phyloP scores from a whole-genome alignment of 768 basidiomycete genomes.

The Hypholoma fasciculare region DNA sequence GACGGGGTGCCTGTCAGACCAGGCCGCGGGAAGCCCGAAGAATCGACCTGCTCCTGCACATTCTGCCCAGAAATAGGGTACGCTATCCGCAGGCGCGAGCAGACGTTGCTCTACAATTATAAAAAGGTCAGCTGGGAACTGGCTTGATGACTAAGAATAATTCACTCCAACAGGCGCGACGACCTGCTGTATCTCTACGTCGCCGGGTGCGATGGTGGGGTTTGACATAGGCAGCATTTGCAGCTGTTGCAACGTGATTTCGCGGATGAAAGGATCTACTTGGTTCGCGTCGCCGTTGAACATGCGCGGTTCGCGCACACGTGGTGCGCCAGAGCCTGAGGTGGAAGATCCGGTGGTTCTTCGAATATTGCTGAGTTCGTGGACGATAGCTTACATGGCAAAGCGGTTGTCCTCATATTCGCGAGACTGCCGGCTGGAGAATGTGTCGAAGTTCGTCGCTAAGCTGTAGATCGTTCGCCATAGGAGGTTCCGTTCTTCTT shows the following conservation, averaged over 20 bases:
- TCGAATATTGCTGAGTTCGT: neutral
- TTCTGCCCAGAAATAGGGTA: constrained; percentile 68
- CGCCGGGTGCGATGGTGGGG: constrained; percentile 71
- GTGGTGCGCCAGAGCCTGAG: too few relatives aligned
- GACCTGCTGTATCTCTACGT: constrained; percentile 90
- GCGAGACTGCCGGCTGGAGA: neutral
- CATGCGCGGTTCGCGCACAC: too few relatives aligned
- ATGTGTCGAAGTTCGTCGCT: neutral
- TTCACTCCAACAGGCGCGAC: constrained; percentile 85
- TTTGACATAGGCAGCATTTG: constrained; percentile 99
- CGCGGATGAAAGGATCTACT: too few relatives aligned
- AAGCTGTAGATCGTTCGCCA: neutral
- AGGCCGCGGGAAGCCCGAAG: constrained; percentile 85
- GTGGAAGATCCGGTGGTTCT: too few relatives aligned
- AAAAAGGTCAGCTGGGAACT: constrained; percentile 2
- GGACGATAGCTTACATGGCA: neutral
- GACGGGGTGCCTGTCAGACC: constrained; percentile 57
- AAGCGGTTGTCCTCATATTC: neutral
- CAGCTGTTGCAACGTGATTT: constrained; percentile 91
- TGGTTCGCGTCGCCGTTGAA: too few relatives aligned
- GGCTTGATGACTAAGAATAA: constrained; percentile 13
- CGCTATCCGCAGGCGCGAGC: constrained; percentile 85
- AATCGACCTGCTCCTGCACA: constrained; percentile 93
- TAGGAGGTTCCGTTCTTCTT: neutral
- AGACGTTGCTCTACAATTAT: constrained; percentile 65